Conservation (phyloP, 2,329 filamentous ascomycete species). For the Phialophora chinensis region DNA sequence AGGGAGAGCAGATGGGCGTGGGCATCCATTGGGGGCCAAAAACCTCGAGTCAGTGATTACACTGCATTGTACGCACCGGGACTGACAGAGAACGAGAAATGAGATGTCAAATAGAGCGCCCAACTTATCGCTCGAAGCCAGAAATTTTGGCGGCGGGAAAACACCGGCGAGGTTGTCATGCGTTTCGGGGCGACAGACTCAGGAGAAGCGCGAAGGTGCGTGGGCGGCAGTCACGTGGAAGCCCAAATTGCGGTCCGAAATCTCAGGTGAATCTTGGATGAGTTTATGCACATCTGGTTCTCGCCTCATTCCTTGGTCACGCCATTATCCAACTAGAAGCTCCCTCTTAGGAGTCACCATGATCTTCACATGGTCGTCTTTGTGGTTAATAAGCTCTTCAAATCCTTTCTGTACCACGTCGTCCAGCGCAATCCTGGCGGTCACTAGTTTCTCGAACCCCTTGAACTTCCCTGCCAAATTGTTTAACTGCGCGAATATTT, state of each 20-base stretch:
- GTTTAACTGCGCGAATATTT: neutral
- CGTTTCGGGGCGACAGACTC: neutral
- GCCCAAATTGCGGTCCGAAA: neutral
- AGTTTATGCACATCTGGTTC: neutral
- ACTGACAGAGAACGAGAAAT: neutral
- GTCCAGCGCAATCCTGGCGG: slow-evolving; percentile 44
- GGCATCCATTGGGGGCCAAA: slow-evolving; percentile 71
- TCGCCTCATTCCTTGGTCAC: neutral
- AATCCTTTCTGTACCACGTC: slow-evolving; percentile 44
- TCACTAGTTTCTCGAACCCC: slow-evolving; percentile 44
- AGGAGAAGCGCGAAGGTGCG: neutral
- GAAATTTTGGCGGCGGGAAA: slow-evolving; percentile 11
- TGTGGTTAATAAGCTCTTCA: slow-evolving; percentile 43
- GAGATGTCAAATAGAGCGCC: neutral
- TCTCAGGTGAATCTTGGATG: neutral
- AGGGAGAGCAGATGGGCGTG: slow-evolving; percentile 80
- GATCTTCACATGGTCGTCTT: slow-evolving; percentile 47
- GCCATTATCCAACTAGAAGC: slow-evolving; percentile 14
- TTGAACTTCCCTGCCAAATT: slow-evolving; percentile 42
- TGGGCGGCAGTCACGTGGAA: neutral
- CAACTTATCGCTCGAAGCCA: neutral
- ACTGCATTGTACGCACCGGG: neutral
- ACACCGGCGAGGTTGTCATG: neutral
- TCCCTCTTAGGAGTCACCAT: slow-evolving; percentile 39
- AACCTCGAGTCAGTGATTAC: neutral